These are phyloP conservation scores for Talaromyces trachyspermus DNA, from an alignment of 495 filamentous ascomycete genomes.

Conservation along the genomic window DNA sequence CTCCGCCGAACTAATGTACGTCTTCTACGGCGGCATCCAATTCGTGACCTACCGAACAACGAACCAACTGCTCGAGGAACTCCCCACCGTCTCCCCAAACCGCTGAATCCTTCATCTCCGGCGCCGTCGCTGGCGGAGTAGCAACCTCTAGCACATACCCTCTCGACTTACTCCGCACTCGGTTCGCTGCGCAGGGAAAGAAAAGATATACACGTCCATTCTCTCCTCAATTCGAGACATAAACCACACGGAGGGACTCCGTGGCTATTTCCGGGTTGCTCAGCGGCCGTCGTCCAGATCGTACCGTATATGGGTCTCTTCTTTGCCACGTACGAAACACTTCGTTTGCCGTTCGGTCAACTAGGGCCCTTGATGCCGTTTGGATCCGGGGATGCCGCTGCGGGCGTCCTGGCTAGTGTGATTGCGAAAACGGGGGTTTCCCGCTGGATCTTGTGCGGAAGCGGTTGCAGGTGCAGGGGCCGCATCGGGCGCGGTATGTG, in stretches of 20 bases:
- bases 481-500: slow-evolving; percentile 67
- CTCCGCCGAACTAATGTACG: slow-evolving; percentile 87
- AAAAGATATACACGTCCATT: slow-evolving; percentile 69
- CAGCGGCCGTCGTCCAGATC: slow-evolving; percentile 74
- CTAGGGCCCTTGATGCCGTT: slow-evolving; percentile 52
- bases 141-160: slow-evolving; percentile 87
- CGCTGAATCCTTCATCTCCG: slow-evolving; percentile 67
- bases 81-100: slow-evolving; percentile 48
- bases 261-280: slow-evolving; percentile 84
- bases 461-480: slow-evolving; percentile 90
- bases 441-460: slow-evolving; percentile 93
- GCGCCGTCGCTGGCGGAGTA: slow-evolving; percentile 68
- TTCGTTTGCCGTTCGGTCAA: slow-evolving; percentile 43
- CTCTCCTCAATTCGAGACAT: slow-evolving; percentile 63
- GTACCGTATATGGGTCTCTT: slow-evolving; percentile 96
- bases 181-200: slow-evolving; percentile 91
- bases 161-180: slow-evolving; percentile 84
- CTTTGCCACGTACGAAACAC: slow-evolving; percentile 78
- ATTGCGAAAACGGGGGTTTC: slow-evolving; percentile 79
- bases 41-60: slow-evolving; percentile 81
- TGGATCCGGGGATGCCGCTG: slow-evolving; percentile 70
- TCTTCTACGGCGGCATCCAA: slow-evolving; percentile 80
- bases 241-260: slow-evolving; percentile 58
- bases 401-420: slow-evolving; percentile 71
- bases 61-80: slow-evolving; percentile 51